These are phyloP conservation scores for Solanum medicagineum DNA, from an alignment of 257 asterid species.

Conservation along the genomic window DNA sequence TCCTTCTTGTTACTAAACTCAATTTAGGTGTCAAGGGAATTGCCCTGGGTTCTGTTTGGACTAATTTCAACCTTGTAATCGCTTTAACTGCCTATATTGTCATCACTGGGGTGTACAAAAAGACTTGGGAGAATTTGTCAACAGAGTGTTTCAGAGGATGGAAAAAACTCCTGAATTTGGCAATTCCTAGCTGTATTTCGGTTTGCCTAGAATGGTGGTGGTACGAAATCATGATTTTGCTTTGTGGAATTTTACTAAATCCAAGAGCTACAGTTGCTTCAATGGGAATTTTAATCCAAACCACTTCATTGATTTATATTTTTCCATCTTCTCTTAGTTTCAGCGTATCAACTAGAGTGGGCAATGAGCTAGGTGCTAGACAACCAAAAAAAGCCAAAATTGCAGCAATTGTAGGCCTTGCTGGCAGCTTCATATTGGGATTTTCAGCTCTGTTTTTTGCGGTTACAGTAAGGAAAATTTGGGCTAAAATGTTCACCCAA, in stretches of 20 bases:
- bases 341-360: constrained; percentile 20
- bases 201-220: constrained; percentile 29
- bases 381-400: constrained; percentile 6
- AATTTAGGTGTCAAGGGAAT: constrained; percentile 18
- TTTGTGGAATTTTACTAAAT: constrained; percentile 9
- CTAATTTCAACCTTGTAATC: constrained; percentile 12
- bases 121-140: constrained; percentile 18
- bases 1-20: constrained; percentile 13
- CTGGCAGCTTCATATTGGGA: constrained; percentile 10
- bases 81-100: constrained; percentile 5
- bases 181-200: constrained; percentile 21
- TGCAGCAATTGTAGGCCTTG: constrained; percentile 11
- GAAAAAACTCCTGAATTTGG: constrained; percentile 11
- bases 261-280: constrained; percentile 15
- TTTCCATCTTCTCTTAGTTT: constrained; percentile 21
- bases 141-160: constrained; percentile 18
- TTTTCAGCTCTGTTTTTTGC: constrained; percentile 10
- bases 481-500: constrained; percentile 16
- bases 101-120: constrained; percentile 5
- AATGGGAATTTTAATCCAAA: constrained; percentile 21
- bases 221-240: constrained; percentile 24
- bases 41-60: constrained; percentile 13
- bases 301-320: constrained; percentile 17
- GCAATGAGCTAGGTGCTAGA: constrained; percentile 15
- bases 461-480: constrained; percentile 2